Evolutionary conservation across 2,329 filamentous ascomycete species (phyloP).

Genomic region (Botrytis cinerea): DNA sequence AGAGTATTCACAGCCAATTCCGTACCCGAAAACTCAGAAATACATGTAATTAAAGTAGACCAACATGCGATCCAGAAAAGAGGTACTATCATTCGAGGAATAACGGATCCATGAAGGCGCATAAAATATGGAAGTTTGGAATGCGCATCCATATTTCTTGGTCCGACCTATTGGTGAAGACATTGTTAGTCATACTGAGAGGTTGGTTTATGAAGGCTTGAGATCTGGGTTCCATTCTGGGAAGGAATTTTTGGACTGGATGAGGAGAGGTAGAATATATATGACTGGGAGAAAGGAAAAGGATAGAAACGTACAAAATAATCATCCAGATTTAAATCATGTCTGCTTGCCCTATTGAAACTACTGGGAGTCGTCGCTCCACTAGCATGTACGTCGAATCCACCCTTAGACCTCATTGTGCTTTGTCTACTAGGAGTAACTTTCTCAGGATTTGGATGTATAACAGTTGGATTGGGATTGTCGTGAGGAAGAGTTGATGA

Average conservation of each 20-base stretch:
- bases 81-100: conserved; percentile 73
- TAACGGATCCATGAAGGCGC: conserved; percentile 73
- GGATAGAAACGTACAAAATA: conserved; percentile 37
- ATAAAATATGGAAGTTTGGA: conserved; percentile 77
- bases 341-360: conserved; percentile 21
- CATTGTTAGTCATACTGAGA: conserved; percentile 11
- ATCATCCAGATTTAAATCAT: conserved; percentile 30
- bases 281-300: background rate
- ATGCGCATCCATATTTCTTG: conserved; percentile 69
- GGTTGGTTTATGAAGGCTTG: background rate
- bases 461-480: background rate
- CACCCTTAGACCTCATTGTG: conserved; percentile 22
- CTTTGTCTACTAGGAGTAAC: conserved; percentile 9
- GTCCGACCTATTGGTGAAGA: conserved; percentile 47
- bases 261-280: background rate
- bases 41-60: conserved; percentile 67
- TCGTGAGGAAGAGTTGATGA: conserved; percentile 21
- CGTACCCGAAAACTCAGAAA: conserved; percentile 39
- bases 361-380: conserved; percentile 21
- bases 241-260: background rate
- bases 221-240: background rate
- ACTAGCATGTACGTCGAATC: conserved; percentile 10
- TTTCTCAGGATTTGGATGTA: background rate
- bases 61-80: conserved; percentile 62
- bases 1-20: conserved; percentile 62